Evolutionary conservation across 1,284 basidiomycete genomes (phyloP), one percentile per base, ranked within the genome.

Genomic region (Puccinia novopanici): DNA sequence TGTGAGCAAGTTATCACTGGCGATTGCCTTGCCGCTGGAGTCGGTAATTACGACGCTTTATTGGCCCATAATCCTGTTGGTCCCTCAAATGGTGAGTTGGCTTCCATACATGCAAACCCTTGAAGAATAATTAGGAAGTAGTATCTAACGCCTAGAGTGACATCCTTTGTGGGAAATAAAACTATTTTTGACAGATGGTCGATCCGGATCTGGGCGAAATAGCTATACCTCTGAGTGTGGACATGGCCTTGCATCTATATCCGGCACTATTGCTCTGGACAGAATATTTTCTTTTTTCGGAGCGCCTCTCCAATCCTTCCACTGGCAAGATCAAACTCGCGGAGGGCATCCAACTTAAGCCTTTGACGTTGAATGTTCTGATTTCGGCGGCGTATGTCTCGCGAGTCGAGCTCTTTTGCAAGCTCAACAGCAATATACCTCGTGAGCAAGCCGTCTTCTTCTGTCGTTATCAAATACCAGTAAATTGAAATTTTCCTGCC

Each of bases 1-100:
- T 70, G 48, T 70, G 5, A 70, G 48, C 3, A 70, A 50, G 27
- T 27, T 70, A 30, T 50, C 45, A 50, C 45, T 48, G 5, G 48
- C 67, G 48, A 70, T 70, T 50, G 30, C 45, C 5, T 30, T 70
- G 13, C 67, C 67, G n/a, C 15, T 70, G 5, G 67, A 70, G 37
- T 70, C 67, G 45, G 67, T 70, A 48, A 30, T 70, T 12, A 70
- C 42, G 10, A 70, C 67, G 13, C 42, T 70, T 52, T 70, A 70
- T 52, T 70, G 67, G 67, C 30, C 67, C 9, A 50, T 70, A 70
- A 17, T 70, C n/a, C 2, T 70, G 13, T 42, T 48, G 3, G 30
- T 50, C 27, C 67, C 67, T 30, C 6, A 27, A 4, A 48, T 70
- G 67, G 67, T 70, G 13, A 48, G 67, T 70, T 48, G 22, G 6